Evolutionary conservation across 768 basidiomycete species (phyloP).

Genomic region (Termitomyces eurrhizus): DNA sequence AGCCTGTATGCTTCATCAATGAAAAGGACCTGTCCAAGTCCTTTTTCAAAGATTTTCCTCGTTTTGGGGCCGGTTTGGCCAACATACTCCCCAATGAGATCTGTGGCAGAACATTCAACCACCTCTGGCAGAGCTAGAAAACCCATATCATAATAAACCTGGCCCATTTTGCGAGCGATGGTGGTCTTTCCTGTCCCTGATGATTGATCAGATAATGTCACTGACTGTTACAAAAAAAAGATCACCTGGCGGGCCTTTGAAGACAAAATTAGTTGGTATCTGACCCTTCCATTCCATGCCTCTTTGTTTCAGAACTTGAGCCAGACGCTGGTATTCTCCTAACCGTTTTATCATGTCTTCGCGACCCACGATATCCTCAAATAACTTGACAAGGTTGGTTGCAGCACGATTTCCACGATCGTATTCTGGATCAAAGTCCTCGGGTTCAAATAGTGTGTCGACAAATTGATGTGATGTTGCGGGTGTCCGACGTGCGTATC

Average conservation of each 20-base stretch:
- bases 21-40: not conserved
- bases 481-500: not conserved
- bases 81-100: conserved; percentile 56
- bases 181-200: conserved; percentile 65
- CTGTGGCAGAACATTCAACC: conserved; percentile 64
- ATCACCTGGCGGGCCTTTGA: conserved; percentile 1
- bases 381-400: conserved; percentile 39
- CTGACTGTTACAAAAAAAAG: not conserved
- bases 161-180: conserved; percentile 55
- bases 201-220: not conserved
- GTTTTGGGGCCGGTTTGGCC: not conserved
- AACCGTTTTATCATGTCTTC: not conserved
- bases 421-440: conserved; percentile 63
- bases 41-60: not conserved
- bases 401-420: conserved; percentile 45
- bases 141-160: conserved; percentile 64
- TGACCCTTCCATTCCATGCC: not conserved
- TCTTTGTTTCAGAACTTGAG: not conserved
- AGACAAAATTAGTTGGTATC: conserved; percentile 1
- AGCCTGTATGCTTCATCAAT: conserved; percentile 1
- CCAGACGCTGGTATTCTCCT: not conserved
- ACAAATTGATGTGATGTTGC: not conserved
- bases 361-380: not conserved
- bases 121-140: conserved; percentile 46
- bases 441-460: not conserved